Percentiles rank a stretch among this genome's conserved stretches.
Conservation (phyloP, 1,284 basidiomycete genomes). For the Ceratobasidium sp. region DNA sequence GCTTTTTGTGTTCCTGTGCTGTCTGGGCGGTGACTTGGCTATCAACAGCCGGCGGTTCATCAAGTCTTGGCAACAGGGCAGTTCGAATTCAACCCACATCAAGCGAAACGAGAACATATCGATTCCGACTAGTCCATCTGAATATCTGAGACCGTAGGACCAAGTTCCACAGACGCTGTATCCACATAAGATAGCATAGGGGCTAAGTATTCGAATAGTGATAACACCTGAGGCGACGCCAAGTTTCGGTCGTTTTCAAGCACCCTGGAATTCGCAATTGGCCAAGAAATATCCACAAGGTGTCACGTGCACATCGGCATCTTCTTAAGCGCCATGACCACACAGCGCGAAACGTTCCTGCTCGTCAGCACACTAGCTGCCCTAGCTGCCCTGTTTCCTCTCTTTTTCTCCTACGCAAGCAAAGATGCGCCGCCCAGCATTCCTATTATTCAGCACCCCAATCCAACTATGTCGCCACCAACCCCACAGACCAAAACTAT, state of each 20-base stretch:
- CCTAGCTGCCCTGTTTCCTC: conserved; percentile 70
- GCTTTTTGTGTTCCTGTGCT: neutral
- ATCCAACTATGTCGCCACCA: neutral
- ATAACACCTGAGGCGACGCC: neutral
- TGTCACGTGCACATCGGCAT: neutral
- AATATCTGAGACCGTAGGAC: no score
- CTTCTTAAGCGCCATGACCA: conserved; percentile 1
- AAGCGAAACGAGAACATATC: neutral
- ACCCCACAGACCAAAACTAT: conserved; percentile 2
- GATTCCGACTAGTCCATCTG: no score
- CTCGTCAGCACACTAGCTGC: conserved; percentile 64
- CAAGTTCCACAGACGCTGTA: no score
- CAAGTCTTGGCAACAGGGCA: conserved; percentile 1
- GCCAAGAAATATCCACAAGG: conserved; percentile 6
- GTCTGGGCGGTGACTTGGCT: conserved; percentile 10
- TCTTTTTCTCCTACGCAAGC: conserved; percentile 48
- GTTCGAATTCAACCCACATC: neutral
- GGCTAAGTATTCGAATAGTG: no score
- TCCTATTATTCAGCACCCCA: conserved; percentile 44
- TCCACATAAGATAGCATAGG: no score
- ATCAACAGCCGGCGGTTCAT: neutral
- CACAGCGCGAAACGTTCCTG: conserved; percentile 11
- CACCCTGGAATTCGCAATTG: neutral
- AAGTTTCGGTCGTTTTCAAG: neutral
- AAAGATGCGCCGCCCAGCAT: conserved; percentile 8